A percentile compares a stretch with the other conserved stretches of the same genome.
Conservation (phyloP, 192 early-diverging fungal species). For the Irineochytrium annulatum region DNA sequence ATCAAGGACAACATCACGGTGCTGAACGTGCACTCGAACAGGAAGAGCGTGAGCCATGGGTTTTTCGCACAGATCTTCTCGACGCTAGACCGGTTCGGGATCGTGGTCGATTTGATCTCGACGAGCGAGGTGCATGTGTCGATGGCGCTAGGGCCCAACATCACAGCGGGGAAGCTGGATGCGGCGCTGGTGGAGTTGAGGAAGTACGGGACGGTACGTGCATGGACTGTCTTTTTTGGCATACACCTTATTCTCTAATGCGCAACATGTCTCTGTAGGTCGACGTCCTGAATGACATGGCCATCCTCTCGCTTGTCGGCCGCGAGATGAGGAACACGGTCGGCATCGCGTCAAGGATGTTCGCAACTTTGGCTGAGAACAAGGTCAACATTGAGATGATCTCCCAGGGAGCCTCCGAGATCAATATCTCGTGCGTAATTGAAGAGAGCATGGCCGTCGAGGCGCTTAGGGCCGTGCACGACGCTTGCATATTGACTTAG, state of each 20-base stretch:
- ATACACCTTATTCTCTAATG: background rate
- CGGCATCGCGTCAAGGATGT: constrained; percentile 92
- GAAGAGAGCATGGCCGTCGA: constrained; percentile 61
- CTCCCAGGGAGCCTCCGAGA: constrained; percentile 95
- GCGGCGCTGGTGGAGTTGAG: constrained; percentile 74
- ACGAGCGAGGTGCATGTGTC: constrained; percentile 92
- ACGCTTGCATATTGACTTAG: constrained; percentile 48
- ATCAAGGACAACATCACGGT: constrained; percentile 97
- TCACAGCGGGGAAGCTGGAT: constrained; percentile 59
- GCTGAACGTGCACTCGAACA: constrained; percentile 95
- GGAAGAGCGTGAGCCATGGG: constrained; percentile 91
- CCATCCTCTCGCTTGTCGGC: constrained; percentile 94
- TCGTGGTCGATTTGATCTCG: constrained; percentile 88
- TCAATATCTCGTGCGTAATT: constrained; percentile 98
- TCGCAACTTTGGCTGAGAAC: constrained; percentile 78
- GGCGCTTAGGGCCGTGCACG: constrained; percentile 89
- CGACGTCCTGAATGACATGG: constrained; percentile 82
- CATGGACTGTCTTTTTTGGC: background rate
- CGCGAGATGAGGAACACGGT: constrained; percentile 97
- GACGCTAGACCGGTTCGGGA: constrained; percentile 80
- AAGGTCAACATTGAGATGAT: constrained; percentile 99
- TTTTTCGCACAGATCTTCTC: constrained; percentile 96
- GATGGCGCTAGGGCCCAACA: constrained; percentile 50
- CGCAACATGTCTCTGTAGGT: constrained; percentile 39
- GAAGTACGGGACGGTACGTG: constrained; percentile 68